Conservation (phyloP, 768 basidiomycete species). For the Suillus fuscotomentosus region DNA sequence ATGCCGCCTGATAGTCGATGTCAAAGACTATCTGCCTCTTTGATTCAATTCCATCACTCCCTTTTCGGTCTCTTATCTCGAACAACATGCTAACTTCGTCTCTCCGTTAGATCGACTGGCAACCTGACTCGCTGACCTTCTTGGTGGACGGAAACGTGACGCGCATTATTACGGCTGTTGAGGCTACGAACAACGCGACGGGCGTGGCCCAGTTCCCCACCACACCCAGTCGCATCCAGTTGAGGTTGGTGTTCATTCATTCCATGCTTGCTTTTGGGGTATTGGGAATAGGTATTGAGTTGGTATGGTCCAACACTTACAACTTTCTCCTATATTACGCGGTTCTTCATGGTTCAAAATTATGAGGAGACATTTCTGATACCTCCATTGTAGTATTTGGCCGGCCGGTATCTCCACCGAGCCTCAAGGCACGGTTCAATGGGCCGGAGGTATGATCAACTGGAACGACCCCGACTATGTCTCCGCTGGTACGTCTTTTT, state of each 20-base stretch:
- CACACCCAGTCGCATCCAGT: constrained; percentile 78
- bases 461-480: constrained; percentile 78
- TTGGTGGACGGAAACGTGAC: constrained; percentile 69
- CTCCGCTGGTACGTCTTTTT: constrained; percentile 47
- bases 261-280: neutral
- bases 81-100: neutral
- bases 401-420: constrained; percentile 69
- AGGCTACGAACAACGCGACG: constrained; percentile 47
- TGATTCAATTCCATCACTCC: neutral
- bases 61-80: neutral
- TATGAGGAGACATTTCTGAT: neutral
- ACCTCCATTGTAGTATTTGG: constrained; percentile 53
- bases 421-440: constrained; percentile 68
- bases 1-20: neutral
- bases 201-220: constrained; percentile 66
- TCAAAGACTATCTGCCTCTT: neutral
- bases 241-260: constrained; percentile 51
- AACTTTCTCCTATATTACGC: constrained; percentile 2
- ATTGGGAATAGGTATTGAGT: neutral
- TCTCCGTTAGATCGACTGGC: constrained; percentile 71
- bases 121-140: constrained; percentile 63
- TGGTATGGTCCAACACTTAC: neutral
- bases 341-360: neutral
- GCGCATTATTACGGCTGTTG: constrained; percentile 62
- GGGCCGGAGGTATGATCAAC: constrained; percentile 83